Base-by-base conservation (phyloP, 257 asterid genomes). In the Solanum neorickii region DNA sequence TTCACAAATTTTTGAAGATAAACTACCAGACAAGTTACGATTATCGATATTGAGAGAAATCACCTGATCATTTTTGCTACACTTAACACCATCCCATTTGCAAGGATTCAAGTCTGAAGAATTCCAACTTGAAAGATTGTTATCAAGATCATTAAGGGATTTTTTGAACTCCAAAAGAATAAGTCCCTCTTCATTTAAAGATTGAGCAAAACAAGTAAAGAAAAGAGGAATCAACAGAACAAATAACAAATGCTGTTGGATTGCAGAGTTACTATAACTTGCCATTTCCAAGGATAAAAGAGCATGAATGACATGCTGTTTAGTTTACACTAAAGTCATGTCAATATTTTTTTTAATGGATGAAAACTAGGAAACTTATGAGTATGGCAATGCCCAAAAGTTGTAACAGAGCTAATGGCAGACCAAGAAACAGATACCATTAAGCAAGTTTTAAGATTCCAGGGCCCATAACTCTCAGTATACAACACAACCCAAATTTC, bases 81-180 rank as follows among this genome's bases (percentile, higher is more conserved):
- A 96, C 4, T 47, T 23, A 56, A 96, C 69, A 49, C 99, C 99
- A 2, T 88, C 88, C 99, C 99, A 96, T 11, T 93, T 91, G 91
- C 99, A 96, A 20, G 98, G 98, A 87, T 25, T 91, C 12, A 92
- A 87, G 87, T 92, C 94, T 2, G 49, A 87, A 37, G 88, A 44
- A 21, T 93, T 92, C 99, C 99, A 96, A 92, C 87, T 92, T 86
- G 88, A 90, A 74, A 96, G 99, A 86, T 89, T 93, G 23, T 88
- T 90, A 84, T 70, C 72, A 88, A 94, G 94, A 86, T 96, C 98
- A 56, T 56, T 80, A 16, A 96, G 91, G 44, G 93, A 93, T 0
- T 65, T 90, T 65, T 87, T 93, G 91, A 96, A 95, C 80, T 95
- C 94, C 88, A 96, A 86, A n/a, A 96, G 98, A 88, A 91, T 68